Evolutionary conservation across 179 eudicot genomes (phyloP), one percentile per base, ranked within the genome.

Genomic region (Heliamphora pulchella): DNA sequence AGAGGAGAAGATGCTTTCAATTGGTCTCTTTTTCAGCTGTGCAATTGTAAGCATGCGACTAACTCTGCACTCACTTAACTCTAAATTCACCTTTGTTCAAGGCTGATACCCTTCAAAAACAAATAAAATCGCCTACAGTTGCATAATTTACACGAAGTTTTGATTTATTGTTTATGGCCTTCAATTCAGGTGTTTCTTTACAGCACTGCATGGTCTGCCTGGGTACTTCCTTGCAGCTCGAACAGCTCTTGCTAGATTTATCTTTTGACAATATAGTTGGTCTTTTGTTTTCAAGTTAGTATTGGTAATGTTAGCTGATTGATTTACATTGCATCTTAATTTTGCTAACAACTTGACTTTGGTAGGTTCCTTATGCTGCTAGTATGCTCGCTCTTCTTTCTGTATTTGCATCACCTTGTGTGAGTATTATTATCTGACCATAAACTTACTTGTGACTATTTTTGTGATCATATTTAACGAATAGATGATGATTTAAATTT

Each of bases 131-230:
- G 69, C 78, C 31, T 61, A 41, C 47, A 43, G 6, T 70, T 73
- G 47, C 50, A 5, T 14, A 74, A 74, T 17, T 61, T 4, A 7
- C 10, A 1, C 66, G 1, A 59, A 70, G 62, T 58, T 53, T 54
- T 69, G 50, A 81, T 71, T 62, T 65, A 71, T 43, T 65, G 17
- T 50, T 31, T 54, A 7, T 53, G 76, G n/a, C 51, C 68, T 79
- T 80, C n/a, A 70, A 66, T 80, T 86, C 88, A 89, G 92, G 85
- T 89, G 85, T 76, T 85, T 62, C 89, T 89, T 51, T 88, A 85
- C 83, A 84, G 90, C 78, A 74, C 85, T 71, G 92, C 92, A 8
- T 89, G 92, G 92, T 78, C 87, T 15, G 58, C 92, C 15, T 86
- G 89, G 92, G 90, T 89, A 89, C 77, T 71, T 69, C 47, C 79